phyloP scores from a whole-genome alignment of 108 stramenopile genomes.

The Cyclostephanos tholiformis region DNA sequence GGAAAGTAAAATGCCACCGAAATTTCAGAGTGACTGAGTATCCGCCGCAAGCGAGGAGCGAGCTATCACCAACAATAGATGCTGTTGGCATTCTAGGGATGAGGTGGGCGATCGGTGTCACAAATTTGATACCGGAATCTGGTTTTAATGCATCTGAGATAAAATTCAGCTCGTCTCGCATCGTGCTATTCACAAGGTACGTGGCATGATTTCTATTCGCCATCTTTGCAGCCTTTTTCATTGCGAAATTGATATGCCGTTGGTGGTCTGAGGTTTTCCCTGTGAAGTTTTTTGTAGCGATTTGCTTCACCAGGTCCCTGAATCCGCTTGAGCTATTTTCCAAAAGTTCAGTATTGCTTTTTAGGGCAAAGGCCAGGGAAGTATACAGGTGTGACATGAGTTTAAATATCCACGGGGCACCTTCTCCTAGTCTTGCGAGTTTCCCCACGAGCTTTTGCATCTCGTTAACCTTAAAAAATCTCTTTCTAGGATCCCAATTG shows the following conservation, averaged over 20 bases:
- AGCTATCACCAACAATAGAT: not conserved
- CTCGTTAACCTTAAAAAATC: not conserved
- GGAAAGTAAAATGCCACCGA: conserved; percentile 19
- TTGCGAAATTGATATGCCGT: not conserved
- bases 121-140: not conserved
- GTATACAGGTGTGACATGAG: conserved; percentile 21
- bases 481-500: too few species aligned
- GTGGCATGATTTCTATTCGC: not conserved
- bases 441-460: conserved; percentile 4
- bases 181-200: conserved; percentile 3
- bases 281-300: not conserved
- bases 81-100: conserved; percentile 6
- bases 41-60: not conserved
- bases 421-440: conserved; percentile 2
- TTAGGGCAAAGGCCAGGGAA: conserved; percentile 12
- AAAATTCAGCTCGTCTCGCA: conserved; percentile 12
- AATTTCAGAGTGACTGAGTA: not conserved
- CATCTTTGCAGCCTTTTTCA: conserved; percentile 4
- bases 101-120: not conserved
- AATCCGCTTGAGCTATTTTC: not conserved
- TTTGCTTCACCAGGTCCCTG: not conserved
- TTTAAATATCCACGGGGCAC: conserved; percentile 12
- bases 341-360: not conserved
- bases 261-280: not conserved
- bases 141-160: not conserved